These are phyloP conservation scores for Sporothrix luriei DNA, from an alignment of 2,329 filamentous ascomycete species.

Conservation along the genomic window DNA sequence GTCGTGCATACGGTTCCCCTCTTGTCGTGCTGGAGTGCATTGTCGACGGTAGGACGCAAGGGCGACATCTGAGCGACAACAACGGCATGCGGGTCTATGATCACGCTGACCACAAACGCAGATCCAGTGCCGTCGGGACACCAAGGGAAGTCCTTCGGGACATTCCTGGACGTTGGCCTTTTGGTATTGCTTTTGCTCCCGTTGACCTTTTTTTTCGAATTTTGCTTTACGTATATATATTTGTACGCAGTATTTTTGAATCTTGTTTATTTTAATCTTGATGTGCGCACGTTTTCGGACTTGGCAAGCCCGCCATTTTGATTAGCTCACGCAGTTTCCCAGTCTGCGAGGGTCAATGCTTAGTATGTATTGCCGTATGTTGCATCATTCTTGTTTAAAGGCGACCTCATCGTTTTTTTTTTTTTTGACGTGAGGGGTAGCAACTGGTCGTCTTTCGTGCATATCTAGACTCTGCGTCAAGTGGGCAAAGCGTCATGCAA, in stretches of 20 bases:
- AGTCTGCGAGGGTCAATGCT: background rate
- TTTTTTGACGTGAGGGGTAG: background rate
- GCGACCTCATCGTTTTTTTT: too few species aligned
- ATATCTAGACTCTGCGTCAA: background rate
- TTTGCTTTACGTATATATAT: background rate
- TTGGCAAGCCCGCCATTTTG: background rate
- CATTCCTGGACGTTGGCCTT: too few species aligned
- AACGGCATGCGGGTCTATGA: conserved; percentile 2
- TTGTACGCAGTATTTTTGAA: background rate
- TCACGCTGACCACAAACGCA: background rate
- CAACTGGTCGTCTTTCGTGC: background rate
- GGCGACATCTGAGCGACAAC: background rate
- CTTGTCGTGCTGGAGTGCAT: background rate
- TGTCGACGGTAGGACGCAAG: conserved; percentile 14
- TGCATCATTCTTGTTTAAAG: too few species aligned
- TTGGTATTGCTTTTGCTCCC: background rate
- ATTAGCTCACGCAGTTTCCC: background rate
- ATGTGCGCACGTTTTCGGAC: background rate
- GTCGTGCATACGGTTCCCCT: background rate
- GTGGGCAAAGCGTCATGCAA: background rate
- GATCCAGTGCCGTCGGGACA: background rate
- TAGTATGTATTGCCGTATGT: background rate
- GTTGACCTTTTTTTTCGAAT: background rate
- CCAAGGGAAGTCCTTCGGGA: conserved; percentile 3
- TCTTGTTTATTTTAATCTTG: background rate